Evolutionary conservation across 345 rosid genomes (phyloP), one percentile per base, ranked within the genome.

Genomic region (Syzygium jambos): DNA sequence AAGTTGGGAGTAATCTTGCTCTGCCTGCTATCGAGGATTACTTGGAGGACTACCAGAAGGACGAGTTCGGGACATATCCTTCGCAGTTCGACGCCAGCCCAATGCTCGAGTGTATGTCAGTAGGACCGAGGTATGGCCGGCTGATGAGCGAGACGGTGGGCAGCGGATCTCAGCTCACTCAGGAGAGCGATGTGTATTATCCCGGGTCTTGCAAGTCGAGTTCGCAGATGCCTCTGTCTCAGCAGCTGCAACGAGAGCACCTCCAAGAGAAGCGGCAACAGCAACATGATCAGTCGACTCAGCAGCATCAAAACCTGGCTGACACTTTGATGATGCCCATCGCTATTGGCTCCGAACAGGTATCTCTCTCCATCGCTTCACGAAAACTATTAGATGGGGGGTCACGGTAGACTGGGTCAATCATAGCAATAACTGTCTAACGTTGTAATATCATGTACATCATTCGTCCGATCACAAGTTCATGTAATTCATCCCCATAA

Each of bases 311-410:
- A 38, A 86, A n/a, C 87, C 86, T 90, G 88, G 87, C 88, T 73
- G 92, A 91, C 54, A 87, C 65, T 90, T 87, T 92, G 86, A 90
- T 92, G 93, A 87, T 55, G 51, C 92, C 94, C 51, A 86, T 93
- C 34, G 94, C 93, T 5, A 52, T 87, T 63, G 90, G 88, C 25
- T 89, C 94, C 34, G 94, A 95, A 61, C 94, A 95, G 94, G 95
- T 93, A 53, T 59, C 78, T 8, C 55, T 13, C 82, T 86, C 51
- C n/a, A 19, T 87, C 43, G 25, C 46, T 43, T 43, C 7, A 43
- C 46, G 46, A 43, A 43, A 43, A 43, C 46, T 43, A 43, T 43
- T 43, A 5, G 46, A 6, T 43, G 46, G 46, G 46, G 46, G 46
- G 34, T 55, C 59, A 55, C 22, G 59, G 59, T 9, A 55, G 59